Evolutionary conservation across 345 rosid species (phyloP), one percentile per base, ranked within the genome.

Genomic region (Aurinia saxatilis): DNA sequence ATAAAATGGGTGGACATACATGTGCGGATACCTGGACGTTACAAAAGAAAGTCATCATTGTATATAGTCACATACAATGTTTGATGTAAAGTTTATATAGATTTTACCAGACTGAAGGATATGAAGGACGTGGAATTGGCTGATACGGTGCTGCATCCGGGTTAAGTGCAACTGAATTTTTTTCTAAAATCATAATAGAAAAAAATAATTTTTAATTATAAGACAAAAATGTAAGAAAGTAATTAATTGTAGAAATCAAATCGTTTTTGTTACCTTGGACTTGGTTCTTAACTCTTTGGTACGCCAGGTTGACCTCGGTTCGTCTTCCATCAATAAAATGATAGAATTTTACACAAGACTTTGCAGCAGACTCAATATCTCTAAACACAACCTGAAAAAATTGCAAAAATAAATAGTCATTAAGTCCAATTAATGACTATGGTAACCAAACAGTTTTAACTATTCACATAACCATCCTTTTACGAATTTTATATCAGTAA

Each of bases 241-340:
- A n/a, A n/a, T n/a, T n/a, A n/a, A n/a, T n/a, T n/a, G 25, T 21
- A 34, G 21, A 33, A 14, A 19, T 14, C 34, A 53, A 58, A 68
- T 66, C 66, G 3, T 27, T 59, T 21, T 33, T 18, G 12, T 57
- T 19, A 39, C 10, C 25, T 0, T 31, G n/a, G n/a, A n/a, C n/a
- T 21, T 1, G 39, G 5, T 47, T 66, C 56, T 47, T n/a, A n/a
- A 11, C 41, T 29, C 35, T 3, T 10, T 31, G 1, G 36, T 16
- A 49, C 14, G 58, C 44, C 6, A 49, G n/a, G n/a, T 67, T 57
- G 66, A 55, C n/a, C 14, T 60, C 42, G 5, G 73, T 35, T 35
- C 2, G 34, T 42, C 60, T 50, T 60, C 54, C 73, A 17, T 50
- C 47, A 16, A 68, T 68, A 5, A 23, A 1, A 0, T 47, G 53